Conservation (phyloP, 768 basidiomycete genomes). For the Rhodocollybia butyracea region DNA sequence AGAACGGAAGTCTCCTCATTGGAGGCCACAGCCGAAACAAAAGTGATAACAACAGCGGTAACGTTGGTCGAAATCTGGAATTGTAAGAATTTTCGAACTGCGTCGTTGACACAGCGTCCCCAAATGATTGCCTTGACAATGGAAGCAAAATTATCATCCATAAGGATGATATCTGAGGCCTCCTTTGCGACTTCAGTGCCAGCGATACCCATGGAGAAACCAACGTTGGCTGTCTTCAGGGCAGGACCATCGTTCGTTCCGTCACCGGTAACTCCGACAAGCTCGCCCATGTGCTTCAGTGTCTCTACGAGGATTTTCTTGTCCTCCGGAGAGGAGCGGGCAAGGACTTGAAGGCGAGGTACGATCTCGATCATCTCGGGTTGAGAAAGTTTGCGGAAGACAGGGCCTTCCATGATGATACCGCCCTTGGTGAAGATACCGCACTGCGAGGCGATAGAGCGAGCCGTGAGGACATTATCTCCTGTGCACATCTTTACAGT, state of each 20-base stretch:
- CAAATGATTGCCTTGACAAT: constrained; percentile 98
- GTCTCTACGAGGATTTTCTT: constrained; percentile 92
- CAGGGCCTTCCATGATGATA: constrained; percentile 96
- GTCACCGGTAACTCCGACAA: constrained; percentile 95
- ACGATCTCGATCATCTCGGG: constrained; percentile 77
- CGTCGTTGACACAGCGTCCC: constrained; percentile 98
- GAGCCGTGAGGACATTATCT: constrained; percentile 91
- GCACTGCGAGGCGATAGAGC: constrained; percentile 96
- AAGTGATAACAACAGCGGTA: constrained; percentile 92
- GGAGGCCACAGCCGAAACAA: constrained; percentile 85
- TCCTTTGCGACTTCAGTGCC: constrained; percentile 99
- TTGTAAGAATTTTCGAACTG: constrained; percentile 96
- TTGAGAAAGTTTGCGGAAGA: constrained; percentile 76
- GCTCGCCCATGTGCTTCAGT: constrained; percentile 81
- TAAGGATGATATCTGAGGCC: constrained; percentile 97
- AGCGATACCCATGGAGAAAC: constrained; percentile 95
- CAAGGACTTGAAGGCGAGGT: constrained; percentile 92
- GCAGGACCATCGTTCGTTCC: constrained; percentile 98
- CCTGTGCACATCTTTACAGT: constrained; percentile 98
- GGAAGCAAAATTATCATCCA: constrained; percentile 96
- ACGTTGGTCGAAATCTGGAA: constrained; percentile 95
- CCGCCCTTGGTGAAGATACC: constrained; percentile 94
- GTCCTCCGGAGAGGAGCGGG: constrained; percentile 96
- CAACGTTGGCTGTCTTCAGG: constrained; percentile 92
- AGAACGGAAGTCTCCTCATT: constrained; percentile 76